Percentiles rank a stretch among this genome's conserved stretches.
phyloP scores from a whole-genome alignment of 2,329 filamentous ascomycete genomes.

The Aspergillus sergii region DNA sequence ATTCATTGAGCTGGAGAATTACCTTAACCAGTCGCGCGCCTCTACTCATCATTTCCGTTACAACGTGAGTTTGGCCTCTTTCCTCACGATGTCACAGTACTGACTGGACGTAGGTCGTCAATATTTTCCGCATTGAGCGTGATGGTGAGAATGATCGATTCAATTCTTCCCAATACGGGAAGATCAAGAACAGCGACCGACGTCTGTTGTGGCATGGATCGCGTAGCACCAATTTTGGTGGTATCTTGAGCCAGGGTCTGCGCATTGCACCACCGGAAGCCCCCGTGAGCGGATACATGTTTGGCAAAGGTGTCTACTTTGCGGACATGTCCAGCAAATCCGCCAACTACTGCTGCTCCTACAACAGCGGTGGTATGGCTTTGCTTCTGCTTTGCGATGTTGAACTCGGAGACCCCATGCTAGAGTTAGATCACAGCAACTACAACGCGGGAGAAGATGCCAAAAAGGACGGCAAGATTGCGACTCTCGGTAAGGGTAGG shows the following conservation, averaged over 20 bases:
- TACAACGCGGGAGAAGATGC: slow-evolving; percentile 68
- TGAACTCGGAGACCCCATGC: slow-evolving; percentile 75
- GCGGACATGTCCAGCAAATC: slow-evolving; percentile 85
- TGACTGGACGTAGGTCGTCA: slow-evolving; percentile 52
- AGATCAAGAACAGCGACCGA: slow-evolving; percentile 62
- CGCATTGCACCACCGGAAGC: slow-evolving; percentile 83
- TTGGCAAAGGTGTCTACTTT: slow-evolving; percentile 86
- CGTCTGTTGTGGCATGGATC: slow-evolving; percentile 88
- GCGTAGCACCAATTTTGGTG: slow-evolving; percentile 79
- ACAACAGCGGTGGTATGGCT: slow-evolving; percentile 67
- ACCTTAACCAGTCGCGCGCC: slow-evolving; percentile 69
- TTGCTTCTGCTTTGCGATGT: slow-evolving; percentile 83
- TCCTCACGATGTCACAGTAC: not conserved
- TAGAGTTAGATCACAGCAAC: slow-evolving; percentile 60
- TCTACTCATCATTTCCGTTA: slow-evolving; percentile 58
- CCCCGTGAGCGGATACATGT: slow-evolving; percentile 81
- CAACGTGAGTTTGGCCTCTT: slow-evolving; percentile 8
- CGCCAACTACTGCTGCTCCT: slow-evolving; percentile 71
- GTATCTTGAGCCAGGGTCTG: slow-evolving; percentile 83
- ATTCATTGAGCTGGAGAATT: slow-evolving; percentile 65
- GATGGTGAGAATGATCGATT: slow-evolving; percentile 72
- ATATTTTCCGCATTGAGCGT: slow-evolving; percentile 83
- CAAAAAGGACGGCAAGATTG: slow-evolving; percentile 60
- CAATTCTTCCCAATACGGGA: slow-evolving; percentile 56
- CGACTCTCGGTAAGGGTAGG: slow-evolving; percentile 71